These are phyloP conservation scores for Ottelia alismoides DNA, from an alignment of 106 monocot species.

Conservation along the genomic window DNA sequence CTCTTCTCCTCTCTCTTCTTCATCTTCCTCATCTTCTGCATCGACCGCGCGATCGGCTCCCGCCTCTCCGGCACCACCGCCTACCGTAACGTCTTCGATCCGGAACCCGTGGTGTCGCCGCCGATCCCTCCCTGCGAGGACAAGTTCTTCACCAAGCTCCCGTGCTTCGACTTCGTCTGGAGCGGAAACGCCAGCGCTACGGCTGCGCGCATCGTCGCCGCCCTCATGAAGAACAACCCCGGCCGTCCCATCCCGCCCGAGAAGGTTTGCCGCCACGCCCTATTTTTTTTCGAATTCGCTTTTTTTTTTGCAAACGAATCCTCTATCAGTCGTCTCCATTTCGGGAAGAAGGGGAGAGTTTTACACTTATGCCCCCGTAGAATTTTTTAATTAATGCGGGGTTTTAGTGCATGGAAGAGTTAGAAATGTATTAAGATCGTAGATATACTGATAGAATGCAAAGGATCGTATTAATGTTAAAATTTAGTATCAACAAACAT, in stretches of 20 bases:
- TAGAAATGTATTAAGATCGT: too few species aligned
- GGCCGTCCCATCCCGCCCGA: constrained; percentile 40
- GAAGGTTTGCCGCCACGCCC: constrained; percentile 40
- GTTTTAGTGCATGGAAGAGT: too few species aligned
- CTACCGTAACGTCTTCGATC: constrained; percentile 48
- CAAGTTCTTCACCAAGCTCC: constrained; percentile 57
- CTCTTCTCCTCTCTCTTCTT: constrained; percentile 87
- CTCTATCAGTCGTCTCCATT: too few species aligned
- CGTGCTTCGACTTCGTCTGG: constrained; percentile 89
- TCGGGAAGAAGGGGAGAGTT: too few species aligned
- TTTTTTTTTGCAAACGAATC: too few species aligned
- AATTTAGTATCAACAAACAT: too few species aligned
- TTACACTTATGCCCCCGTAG: too few species aligned
- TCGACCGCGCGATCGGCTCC: constrained; percentile 47
- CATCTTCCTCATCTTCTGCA: constrained; percentile 88
- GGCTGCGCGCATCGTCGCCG: constrained; percentile 30
- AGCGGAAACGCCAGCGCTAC: constrained; percentile 44
- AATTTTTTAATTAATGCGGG: too few species aligned
- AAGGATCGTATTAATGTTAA: too few species aligned
- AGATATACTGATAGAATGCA: too few species aligned
- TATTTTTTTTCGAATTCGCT: neutral
- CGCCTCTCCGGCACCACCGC: constrained; percentile 29
- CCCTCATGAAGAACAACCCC: constrained; percentile 75
- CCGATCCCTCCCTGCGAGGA: constrained; percentile 81
- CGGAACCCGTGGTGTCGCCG: constrained; percentile 28